Percentiles rank a stretch among this genome's conserved stretches.
Conservation (phyloP, 2,329 filamentous ascomycete genomes). For the Colletotrichum sp. region DNA sequence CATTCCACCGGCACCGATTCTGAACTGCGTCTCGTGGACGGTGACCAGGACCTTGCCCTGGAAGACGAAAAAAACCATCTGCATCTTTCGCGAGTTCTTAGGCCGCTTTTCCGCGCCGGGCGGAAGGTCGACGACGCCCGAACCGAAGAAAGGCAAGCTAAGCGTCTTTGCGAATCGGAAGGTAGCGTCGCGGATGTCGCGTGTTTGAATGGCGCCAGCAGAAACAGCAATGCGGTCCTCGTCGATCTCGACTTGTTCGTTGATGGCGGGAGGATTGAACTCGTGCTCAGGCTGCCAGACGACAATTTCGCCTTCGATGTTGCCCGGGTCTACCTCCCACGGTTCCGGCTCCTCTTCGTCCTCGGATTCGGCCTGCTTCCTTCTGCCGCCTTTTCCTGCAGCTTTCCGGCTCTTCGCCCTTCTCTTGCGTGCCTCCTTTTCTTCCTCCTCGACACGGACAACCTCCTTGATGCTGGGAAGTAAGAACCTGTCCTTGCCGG, state of each 20-base stretch:
- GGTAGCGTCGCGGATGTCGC: constrained; percentile 65
- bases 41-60: constrained; percentile 82
- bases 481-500: constrained; percentile 52
- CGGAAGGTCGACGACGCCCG: constrained; percentile 87
- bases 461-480: constrained; percentile 77
- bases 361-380: constrained; percentile 42
- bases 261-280: constrained; percentile 48
- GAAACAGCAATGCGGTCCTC: constrained; percentile 63
- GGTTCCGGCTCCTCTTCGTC: constrained; percentile 65
- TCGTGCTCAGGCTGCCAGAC: constrained; percentile 67
- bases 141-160: constrained; percentile 83
- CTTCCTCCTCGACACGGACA: constrained; percentile 72
- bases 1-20: constrained; percentile 84
- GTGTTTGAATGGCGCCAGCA: constrained; percentile 59
- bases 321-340: constrained; percentile 74
- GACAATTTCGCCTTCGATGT: constrained; percentile 66
- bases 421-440: constrained; percentile 31
- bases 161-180: constrained; percentile 93
- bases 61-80: constrained; percentile 94
- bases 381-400: constrained; percentile 27
- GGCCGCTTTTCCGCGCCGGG: constrained; percentile 82
- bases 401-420: constrained; percentile 29
- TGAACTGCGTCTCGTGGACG: constrained; percentile 77
- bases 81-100: constrained; percentile 95
- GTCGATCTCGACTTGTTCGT: constrained; percentile 58